phyloP scores from a whole-genome alignment of 1,284 basidiomycete genomes.

The Crepidotus sp. region DNA sequence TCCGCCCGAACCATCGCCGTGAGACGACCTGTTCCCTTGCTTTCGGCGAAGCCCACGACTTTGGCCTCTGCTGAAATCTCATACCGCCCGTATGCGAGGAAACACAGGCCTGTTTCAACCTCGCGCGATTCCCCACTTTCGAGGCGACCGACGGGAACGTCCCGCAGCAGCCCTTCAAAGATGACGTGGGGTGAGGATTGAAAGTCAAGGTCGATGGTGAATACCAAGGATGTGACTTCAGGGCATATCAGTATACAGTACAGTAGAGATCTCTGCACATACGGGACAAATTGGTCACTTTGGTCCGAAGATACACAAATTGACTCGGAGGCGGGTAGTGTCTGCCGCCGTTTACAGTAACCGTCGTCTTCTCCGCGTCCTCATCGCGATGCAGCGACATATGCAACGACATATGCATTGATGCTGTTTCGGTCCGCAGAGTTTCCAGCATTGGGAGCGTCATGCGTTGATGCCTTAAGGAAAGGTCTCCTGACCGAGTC shows the following conservation, averaged over 20 bases:
- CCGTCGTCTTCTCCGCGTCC: conserved; percentile 23
- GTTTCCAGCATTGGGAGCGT: conserved; percentile 68
- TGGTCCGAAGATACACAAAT: conserved; percentile 48
- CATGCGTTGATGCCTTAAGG: conserved; percentile 68
- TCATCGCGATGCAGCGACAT: conserved; percentile 40
- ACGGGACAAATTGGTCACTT: conserved; percentile 57
- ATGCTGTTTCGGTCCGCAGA: conserved; percentile 55
- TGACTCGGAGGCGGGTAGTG: conserved; percentile 44
- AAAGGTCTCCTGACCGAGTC: conserved; percentile 63
- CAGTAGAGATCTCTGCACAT: conserved; percentile 22
- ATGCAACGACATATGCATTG: conserved; percentile 54
- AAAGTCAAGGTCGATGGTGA: conserved; percentile 46
- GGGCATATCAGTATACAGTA: conserved; percentile 1
- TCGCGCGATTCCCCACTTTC: conserved; percentile 42
- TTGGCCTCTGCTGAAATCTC: conserved; percentile 55
- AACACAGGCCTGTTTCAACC: conserved; percentile 57
- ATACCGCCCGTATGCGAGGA: conserved; percentile 68
- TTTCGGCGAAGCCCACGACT: conserved; percentile 27
- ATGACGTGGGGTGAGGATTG: conserved; percentile 59
- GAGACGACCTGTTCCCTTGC: conserved; percentile 30
- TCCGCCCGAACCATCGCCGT: conserved; percentile 27
- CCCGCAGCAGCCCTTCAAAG: conserved; percentile 56
- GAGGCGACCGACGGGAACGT: conserved; percentile 52
- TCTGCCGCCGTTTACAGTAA: conserved; percentile 28
- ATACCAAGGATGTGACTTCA: conserved; percentile 40